Conservation (phyloP, 495 filamentous ascomycete genomes). For the Trichoderma reesei region DNA sequence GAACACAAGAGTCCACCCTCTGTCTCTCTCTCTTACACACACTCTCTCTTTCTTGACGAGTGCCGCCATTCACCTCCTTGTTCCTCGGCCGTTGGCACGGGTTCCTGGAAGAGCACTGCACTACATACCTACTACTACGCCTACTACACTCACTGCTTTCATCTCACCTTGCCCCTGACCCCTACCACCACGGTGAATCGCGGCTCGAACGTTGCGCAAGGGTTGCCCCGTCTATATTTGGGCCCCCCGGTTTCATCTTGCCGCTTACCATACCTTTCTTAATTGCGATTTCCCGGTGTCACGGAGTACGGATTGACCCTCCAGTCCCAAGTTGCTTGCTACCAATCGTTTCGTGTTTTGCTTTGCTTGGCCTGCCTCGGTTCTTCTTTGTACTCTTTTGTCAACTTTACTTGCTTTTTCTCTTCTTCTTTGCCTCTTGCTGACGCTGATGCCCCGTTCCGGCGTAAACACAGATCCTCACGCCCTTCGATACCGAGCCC, state of each 20-base stretch:
- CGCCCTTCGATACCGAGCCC: constrained; percentile 10
- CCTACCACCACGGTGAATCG: constrained; percentile 6
- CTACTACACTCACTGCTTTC: not conserved
- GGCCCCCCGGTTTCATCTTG: constrained; percentile 5
- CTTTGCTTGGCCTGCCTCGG: too few relatives aligned
- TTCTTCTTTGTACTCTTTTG: too few relatives aligned
- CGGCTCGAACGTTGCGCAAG: constrained; percentile 1
- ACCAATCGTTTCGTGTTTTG: not conserved
- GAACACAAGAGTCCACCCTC: too few relatives aligned
- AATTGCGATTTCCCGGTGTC: not conserved
- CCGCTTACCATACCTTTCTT: constrained; percentile 1
- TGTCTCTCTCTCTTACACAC: not conserved
- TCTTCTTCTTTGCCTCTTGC: not conserved
- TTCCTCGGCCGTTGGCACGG: not conserved
- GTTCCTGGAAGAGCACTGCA: not conserved
- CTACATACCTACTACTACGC: not conserved
- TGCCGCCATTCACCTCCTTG: not conserved
- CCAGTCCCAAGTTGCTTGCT: not conserved
- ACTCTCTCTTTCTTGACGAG: too few relatives aligned
- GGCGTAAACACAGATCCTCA: not conserved
- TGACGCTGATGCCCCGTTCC: not conserved
- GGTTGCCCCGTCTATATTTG: constrained; percentile 5
- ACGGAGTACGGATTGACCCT: not conserved
- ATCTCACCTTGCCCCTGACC: constrained; percentile 6
- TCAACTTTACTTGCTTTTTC: not conserved